Percentiles rank a stretch among this genome's conserved stretches.
Evolutionary conservation across 2,329 filamentous ascomycete genomes (phyloP).

Genomic region (Trichoderma koningii): DNA sequence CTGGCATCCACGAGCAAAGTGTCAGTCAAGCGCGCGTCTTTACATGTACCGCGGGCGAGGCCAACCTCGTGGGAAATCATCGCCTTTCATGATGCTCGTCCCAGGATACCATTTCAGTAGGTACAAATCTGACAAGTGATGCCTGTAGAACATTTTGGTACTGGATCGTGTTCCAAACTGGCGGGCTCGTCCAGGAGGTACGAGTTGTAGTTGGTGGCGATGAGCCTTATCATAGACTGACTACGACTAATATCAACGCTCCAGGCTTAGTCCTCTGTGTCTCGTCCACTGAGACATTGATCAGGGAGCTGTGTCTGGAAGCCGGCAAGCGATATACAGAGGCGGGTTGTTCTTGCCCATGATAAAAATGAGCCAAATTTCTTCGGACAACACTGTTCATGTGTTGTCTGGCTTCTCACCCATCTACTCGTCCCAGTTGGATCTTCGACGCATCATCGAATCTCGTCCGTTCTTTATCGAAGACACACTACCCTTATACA

Average conservation of each 20-base stretch:
- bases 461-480: neutral
- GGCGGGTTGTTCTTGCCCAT: neutral
- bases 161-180: neutral
- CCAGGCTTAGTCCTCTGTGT: neutral
- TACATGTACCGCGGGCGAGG: neutral
- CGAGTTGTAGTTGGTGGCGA: neutral
- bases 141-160: neutral
- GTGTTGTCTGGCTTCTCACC: neutral
- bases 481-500: neutral
- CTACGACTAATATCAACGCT: neutral
- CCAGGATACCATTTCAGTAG: neutral
- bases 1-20: neutral
- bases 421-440: neutral
- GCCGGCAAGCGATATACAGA: neutral
- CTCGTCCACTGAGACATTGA: slow-evolving; percentile 13
- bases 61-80: neutral
- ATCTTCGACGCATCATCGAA: neutral
- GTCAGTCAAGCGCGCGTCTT: neutral
- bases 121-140: neutral
- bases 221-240: neutral
- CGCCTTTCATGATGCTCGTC: too few relatives aligned
- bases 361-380: neutral
- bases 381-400: neutral
- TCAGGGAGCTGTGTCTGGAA: slow-evolving; percentile 3
- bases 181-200: neutral